Conservation (phyloP, 257 asterid genomes). For the Thymus mandschuricus region DNA sequence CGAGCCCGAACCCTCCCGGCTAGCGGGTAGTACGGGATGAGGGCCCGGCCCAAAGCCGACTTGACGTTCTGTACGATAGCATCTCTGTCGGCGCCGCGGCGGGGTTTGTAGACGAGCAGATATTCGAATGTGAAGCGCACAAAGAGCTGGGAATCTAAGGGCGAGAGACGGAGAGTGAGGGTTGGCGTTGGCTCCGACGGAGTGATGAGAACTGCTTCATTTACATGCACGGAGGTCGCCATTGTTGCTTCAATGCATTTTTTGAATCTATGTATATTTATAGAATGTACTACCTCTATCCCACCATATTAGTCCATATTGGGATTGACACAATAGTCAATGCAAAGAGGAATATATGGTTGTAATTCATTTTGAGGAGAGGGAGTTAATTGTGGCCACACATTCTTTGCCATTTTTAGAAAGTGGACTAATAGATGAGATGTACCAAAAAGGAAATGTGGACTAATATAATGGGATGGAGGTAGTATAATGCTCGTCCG, state of each 20-base stretch:
- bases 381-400: no score
- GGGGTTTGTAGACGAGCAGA: constrained; percentile 52
- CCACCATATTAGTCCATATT: no score
- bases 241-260: constrained; percentile 12
- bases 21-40: constrained; percentile 71
- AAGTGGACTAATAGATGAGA: no score
- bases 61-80: constrained; percentile 40
- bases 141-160: constrained; percentile 72
- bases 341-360: no score
- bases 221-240: constrained; percentile 51
- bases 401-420: no score
- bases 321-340: no score
- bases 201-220: constrained; percentile 50
- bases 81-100: constrained; percentile 31
- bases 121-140: constrained; percentile 69
- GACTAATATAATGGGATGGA: no score
- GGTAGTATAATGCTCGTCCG: no score
- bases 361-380: no score
- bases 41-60: constrained; percentile 49
- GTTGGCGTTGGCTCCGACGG: constrained; percentile 66
- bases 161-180: constrained; percentile 62
- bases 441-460: no score
- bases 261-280: neutral
- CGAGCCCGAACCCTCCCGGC: constrained; percentile 65
- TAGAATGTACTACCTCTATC: no score